A percentile compares a stretch with the other conserved stretches of the same genome.
phyloP scores from a whole-genome alignment of 139 green algal genomes.

The Pseudopediastrum boryanum region DNA sequence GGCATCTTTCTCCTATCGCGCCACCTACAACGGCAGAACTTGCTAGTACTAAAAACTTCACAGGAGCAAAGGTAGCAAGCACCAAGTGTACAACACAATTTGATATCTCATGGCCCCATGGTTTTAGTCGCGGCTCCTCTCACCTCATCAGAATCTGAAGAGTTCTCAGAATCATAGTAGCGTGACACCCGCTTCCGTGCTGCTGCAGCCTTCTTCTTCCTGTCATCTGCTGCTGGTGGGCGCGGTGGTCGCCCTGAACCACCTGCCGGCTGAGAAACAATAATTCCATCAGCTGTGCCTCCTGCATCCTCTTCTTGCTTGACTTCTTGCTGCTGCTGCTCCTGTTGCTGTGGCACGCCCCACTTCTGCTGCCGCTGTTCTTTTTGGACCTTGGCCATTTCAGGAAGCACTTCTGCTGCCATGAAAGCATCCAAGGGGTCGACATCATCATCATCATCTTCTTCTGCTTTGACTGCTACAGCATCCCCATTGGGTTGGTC shows the following conservation, averaged over 20 bases:
- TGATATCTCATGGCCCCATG: no score
- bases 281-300: neutral
- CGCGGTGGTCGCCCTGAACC: neutral
- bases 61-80: no score
- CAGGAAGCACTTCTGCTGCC: conserved; percentile 59
- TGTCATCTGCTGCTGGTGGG: neutral
- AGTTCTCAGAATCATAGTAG: no score
- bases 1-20: no score
- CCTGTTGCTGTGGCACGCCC: neutral
- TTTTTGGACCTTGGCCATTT: conserved; percentile 34
- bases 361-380: conserved; percentile 11
- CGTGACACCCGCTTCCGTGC: no score
- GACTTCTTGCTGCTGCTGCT: conserved; percentile 1
- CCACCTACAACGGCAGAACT: no score
- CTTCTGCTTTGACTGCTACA: conserved; percentile 2
- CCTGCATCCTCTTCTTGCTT: conserved; percentile 17
- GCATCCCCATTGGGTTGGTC: no score
- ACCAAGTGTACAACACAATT: no score
- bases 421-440: conserved; percentile 98
- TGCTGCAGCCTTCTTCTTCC: neutral
- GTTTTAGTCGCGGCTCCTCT: no score
- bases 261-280: neutral
- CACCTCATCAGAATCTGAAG: no score
- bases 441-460: conserved; percentile 75
- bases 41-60: no score